Percentiles rank a stretch among this genome's conserved stretches.
Evolutionary conservation across 441 rosid species (phyloP).

Genomic region (Populus hybrid): DNA sequence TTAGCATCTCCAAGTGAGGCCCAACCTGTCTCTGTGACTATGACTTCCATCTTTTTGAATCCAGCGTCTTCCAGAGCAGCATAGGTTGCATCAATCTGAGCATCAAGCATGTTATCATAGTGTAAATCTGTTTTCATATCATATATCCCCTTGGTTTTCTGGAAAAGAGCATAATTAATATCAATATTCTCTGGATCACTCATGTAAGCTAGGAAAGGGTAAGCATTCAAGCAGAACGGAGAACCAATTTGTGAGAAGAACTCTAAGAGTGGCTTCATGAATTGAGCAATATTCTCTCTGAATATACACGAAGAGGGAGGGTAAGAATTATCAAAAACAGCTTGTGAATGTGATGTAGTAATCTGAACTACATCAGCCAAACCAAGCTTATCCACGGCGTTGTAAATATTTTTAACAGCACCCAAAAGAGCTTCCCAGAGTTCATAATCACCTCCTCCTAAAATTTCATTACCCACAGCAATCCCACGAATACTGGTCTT

Average conservation of each 20-base stretch:
- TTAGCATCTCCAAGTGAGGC: constrained; percentile 80
- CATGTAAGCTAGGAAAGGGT: constrained; percentile 82
- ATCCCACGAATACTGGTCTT: constrained; percentile 65
- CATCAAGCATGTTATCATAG: constrained; percentile 97
- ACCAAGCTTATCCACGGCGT: constrained; percentile 52
- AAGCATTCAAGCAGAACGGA: constrained; percentile 87
- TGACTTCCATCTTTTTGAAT: constrained; percentile 73
- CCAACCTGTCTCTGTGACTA: constrained; percentile 95
- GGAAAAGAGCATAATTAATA: constrained; percentile 86
- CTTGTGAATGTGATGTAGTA: constrained; percentile 82
- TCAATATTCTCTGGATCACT: constrained; percentile 72
- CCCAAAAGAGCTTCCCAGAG: constrained; percentile 60
- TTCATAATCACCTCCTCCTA: constrained; percentile 55
- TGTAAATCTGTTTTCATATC: constrained; percentile 60
- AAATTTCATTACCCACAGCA: constrained; percentile 28
- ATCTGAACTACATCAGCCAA: constrained; percentile 62
- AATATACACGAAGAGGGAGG: constrained; percentile 79
- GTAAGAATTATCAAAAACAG: constrained; percentile 68
- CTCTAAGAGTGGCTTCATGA: constrained; percentile 68
- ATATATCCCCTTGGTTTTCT: constrained; percentile 61
- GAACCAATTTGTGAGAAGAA: constrained; percentile 61
- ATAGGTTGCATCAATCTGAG: constrained; percentile 93
- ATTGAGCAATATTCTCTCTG: constrained; percentile 49
- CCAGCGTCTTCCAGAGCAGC: constrained; percentile 82
- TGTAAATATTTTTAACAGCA: constrained; percentile 66